Base-by-base conservation (phyloP, 2,329 filamentous ascomycete genomes). In the Microdochium nivale region DNA sequence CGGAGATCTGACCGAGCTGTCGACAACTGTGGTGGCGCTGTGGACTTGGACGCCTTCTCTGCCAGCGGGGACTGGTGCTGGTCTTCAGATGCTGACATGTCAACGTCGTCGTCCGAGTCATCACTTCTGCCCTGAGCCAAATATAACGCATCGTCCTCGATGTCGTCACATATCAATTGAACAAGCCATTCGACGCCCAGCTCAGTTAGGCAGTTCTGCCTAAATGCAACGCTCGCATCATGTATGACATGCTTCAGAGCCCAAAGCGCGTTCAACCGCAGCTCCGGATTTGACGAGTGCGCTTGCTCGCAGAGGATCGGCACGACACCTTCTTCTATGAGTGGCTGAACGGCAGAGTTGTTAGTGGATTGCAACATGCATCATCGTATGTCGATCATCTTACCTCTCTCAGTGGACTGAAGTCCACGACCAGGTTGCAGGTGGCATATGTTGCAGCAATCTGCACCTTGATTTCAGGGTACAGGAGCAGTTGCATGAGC, bases 401-500 rank as follows among this genome's bases (percentile, higher is more conserved):
- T 67, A 92, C 89, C 65, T 90, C 84, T 67, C 89, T 85, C 82
- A 96, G 90, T 1, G 94, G 91, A 63, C 91, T 96, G 60, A 95
- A 88, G 56, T 95, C 89, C 47, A 90, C 76, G 5, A 95, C 80
- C 48, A 99, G 70, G 65, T 99, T 99, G 60, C 86, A 90, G 37
- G 95, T 80, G 7, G 87, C 85, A 33, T 87, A 85, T 0, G 90
- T 95, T 5, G 92, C 90, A 48, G 90, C 90, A 63, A 94, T 85
- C 63, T 91, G 87, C 3, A 97, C 84, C 50, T 92, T 84, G 30
- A 89, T 70, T 58, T 94, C 82, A 7, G 78, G 76, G 66, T 94
- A 87, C 52, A 77, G 82, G 56, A 97, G 75, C 47, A 96, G 81
- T 27, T 76, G 75, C 58, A 91, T 86, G 8, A 96, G 72, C 3